Evolutionary conservation across 108 stramenopile species (phyloP).

Genomic region (Epipyxis sp.): DNA sequence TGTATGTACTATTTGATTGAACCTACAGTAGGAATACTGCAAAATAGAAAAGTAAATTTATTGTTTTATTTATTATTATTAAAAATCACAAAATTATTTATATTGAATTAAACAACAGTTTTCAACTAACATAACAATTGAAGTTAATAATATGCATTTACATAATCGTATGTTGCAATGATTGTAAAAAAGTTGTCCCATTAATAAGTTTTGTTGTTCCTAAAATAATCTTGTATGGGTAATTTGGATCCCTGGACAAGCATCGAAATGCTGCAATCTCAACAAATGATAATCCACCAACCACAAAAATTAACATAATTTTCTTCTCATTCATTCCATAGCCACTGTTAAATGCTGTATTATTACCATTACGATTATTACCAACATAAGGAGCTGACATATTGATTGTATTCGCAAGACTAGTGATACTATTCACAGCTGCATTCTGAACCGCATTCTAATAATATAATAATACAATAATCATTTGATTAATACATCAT

Average conservation of each 20-base stretch:
- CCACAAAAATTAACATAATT: slow-evolving; percentile 70
- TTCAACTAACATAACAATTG: no score
- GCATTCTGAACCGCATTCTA: no score
- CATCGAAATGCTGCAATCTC: slow-evolving; percentile 88
- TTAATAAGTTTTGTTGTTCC: slow-evolving; percentile 48
- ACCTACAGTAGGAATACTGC: no score
- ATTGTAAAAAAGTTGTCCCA: slow-evolving; percentile 23
- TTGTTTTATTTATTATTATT: no score
- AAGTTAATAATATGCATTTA: no score
- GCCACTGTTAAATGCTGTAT: neutral
- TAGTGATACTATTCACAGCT: neutral
- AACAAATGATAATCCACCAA: slow-evolving; percentile 87
- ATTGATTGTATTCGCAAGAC: neutral
- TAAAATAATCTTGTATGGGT: slow-evolving; percentile 43
- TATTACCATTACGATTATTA: neutral
- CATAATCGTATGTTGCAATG: slow-evolving; percentile 33
- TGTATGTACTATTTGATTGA: no score
- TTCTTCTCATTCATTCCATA: slow-evolving; percentile 27
- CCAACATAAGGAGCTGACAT: neutral
- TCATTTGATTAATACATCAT: no score
- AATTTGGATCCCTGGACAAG: slow-evolving; percentile 59
- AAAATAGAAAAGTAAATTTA: no score
- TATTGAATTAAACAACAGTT: no score
- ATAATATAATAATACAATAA: no score
- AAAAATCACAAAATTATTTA: no score